Conservation (phyloP, 768 basidiomycete species). For the Russula emetica region DNA sequence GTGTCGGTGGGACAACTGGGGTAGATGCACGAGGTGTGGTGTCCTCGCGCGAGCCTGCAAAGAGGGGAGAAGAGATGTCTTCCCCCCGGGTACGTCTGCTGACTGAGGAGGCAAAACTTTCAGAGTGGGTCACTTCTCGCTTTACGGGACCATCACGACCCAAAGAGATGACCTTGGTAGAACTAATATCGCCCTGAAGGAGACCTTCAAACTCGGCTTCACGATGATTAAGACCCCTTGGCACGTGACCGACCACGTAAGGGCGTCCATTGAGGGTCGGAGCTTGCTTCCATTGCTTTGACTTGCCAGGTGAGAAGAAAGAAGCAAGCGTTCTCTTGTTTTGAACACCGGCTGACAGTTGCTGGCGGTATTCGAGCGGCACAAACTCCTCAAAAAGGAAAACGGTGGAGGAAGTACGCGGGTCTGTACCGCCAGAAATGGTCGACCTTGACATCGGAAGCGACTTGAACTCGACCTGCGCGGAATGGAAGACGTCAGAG, state of each 20-base stretch:
- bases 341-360: constrained; percentile 53
- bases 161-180: constrained; percentile 40
- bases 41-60: neutral
- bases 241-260: constrained; percentile 58
- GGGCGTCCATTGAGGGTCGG: constrained; percentile 75
- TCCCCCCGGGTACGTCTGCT: constrained; percentile 1
- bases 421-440: constrained; percentile 45
- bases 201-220: constrained; percentile 81
- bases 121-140: constrained; percentile 13
- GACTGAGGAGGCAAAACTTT: neutral
- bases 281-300: constrained; percentile 73
- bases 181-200: constrained; percentile 49
- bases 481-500: neutral
- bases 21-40: constrained; percentile 26
- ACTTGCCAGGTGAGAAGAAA: constrained; percentile 52
- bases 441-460: constrained; percentile 43
- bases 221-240: constrained; percentile 48
- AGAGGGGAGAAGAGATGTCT: constrained; percentile 10
- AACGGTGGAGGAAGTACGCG: constrained; percentile 65
- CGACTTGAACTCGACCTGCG: constrained; percentile 83
- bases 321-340: constrained; percentile 60
- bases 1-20: constrained; percentile 28
- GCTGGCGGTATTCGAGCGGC: constrained; percentile 78
- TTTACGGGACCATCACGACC: constrained; percentile 28
- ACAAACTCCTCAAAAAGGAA: constrained; percentile 94